Conservation (phyloP, 2,329 filamentous ascomycete genomes). For the Alternaria rosae region DNA sequence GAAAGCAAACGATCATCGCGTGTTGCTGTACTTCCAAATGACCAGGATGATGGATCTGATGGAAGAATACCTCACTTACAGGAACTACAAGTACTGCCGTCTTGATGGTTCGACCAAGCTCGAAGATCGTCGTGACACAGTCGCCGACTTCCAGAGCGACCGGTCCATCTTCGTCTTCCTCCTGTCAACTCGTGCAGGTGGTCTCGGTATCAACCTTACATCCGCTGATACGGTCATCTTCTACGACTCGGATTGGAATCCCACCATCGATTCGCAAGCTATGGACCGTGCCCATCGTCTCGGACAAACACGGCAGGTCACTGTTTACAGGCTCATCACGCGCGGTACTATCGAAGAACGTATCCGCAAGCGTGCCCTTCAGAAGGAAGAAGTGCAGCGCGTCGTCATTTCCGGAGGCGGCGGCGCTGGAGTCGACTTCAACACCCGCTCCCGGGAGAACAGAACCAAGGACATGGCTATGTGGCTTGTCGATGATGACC, state of each 20-base stretch:
- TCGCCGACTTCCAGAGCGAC: slow-evolving; percentile 93
- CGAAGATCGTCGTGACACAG: slow-evolving; percentile 94
- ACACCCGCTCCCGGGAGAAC: slow-evolving; percentile 87
- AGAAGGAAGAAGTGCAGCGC: slow-evolving; percentile 98
- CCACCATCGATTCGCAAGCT: slow-evolving; percentile 96
- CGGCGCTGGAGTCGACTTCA: slow-evolving; percentile 90
- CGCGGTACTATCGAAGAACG: slow-evolving; percentile 97
- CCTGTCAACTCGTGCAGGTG: slow-evolving; percentile 93
- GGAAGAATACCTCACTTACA: slow-evolving; percentile 98
- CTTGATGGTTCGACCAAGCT: slow-evolving; percentile 97
- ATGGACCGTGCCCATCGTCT: slow-evolving; percentile 99
- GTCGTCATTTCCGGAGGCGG: slow-evolving; percentile 92
- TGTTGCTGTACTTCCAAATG: slow-evolving; percentile 99
- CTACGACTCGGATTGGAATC: slow-evolving; percentile 99
- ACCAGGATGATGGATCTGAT: slow-evolving; percentile 99
- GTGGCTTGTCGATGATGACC: slow-evolving; percentile 98
- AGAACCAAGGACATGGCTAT: slow-evolving; percentile 97
- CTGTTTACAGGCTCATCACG: slow-evolving; percentile 96
- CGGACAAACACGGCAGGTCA: slow-evolving; percentile 93
- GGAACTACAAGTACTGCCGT: slow-evolving; percentile 98
- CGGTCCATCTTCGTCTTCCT: slow-evolving; percentile 98
- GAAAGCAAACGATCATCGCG: slow-evolving; percentile 91
- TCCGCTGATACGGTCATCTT: slow-evolving; percentile 98
- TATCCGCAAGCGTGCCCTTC: slow-evolving; percentile 93
- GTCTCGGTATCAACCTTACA: slow-evolving; percentile 96